Conservation (phyloP, 768 basidiomycete genomes). For the Russula dissimulans region DNA sequence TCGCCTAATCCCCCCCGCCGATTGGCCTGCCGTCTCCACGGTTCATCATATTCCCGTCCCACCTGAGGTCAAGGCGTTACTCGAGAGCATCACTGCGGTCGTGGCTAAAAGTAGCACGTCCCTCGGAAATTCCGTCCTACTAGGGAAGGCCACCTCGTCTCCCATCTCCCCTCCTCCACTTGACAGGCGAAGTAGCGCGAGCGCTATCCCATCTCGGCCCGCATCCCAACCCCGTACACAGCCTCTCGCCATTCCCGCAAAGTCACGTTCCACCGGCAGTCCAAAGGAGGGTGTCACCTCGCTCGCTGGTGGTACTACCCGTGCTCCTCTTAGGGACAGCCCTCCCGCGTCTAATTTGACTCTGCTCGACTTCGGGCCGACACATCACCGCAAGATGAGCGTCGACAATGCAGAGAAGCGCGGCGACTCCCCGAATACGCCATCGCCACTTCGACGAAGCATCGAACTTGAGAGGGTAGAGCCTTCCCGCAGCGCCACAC, state of each 20-base stretch:
- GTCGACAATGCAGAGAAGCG: conserved; percentile 37
- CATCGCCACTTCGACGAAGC: conserved; percentile 54
- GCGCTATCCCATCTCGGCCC: conserved; percentile 19
- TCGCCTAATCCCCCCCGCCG: conserved; percentile 55
- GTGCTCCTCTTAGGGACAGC: conserved; percentile 33
- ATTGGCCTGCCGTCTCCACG: conserved; percentile 73
- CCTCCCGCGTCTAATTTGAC: conserved; percentile 40
- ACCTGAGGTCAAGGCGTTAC: conserved; percentile 54
- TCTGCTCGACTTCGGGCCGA: conserved; percentile 36
- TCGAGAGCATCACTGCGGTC: conserved; percentile 36
- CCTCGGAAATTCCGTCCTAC: conserved; percentile 14
- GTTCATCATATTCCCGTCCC: conserved; percentile 71
- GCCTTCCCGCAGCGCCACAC: conserved; percentile 39
- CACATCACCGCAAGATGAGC: conserved; percentile 41
- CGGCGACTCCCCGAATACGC: conserved; percentile 43
- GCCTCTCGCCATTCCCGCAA: conserved; percentile 30
- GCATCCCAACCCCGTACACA: conserved; percentile 18
- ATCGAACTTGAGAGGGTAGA: conserved; percentile 44
- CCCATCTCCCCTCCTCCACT: conserved; percentile 21
- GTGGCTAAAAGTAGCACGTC: conserved; percentile 29
- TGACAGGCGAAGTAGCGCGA: conserved; percentile 19
- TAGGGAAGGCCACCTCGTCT: conserved; percentile 7
- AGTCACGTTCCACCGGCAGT: conserved; percentile 45
- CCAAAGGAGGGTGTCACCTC: conserved; percentile 38
- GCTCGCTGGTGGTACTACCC: conserved; percentile 32